phyloP scores from a whole-genome alignment of 1,284 basidiomycete species.

The Fistulinella cinereoalba region DNA sequence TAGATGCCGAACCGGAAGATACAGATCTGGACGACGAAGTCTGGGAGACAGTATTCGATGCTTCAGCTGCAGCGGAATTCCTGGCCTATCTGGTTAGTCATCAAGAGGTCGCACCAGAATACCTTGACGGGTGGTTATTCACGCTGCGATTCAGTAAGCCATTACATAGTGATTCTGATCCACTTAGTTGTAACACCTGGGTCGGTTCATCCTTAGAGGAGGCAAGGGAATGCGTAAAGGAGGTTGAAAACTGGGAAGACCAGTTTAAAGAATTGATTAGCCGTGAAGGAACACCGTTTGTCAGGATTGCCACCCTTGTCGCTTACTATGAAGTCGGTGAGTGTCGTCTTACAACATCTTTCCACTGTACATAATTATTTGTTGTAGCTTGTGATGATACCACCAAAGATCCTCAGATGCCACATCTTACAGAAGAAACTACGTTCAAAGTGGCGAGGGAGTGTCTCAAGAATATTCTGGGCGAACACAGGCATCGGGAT shows the following conservation, averaged over 20 bases:
- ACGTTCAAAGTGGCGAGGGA: slow-evolving; percentile 7
- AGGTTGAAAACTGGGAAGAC: slow-evolving; percentile 8
- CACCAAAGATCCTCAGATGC: neutral
- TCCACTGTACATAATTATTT: neutral
- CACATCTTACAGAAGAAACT: neutral
- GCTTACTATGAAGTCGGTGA: slow-evolving; percentile 28
- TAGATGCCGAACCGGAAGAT: slow-evolving; percentile 6
- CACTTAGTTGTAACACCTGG: neutral
- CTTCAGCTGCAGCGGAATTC: slow-evolving; percentile 14
- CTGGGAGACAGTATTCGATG: slow-evolving; percentile 32
- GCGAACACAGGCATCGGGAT: slow-evolving; percentile 12
- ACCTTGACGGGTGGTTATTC: slow-evolving; percentile 31
- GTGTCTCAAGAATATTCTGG: slow-evolving; percentile 12
- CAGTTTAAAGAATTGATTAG: slow-evolving; percentile 9
- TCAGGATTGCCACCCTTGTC: slow-evolving; percentile 21
- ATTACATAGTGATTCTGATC: neutral
- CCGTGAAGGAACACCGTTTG: slow-evolving; percentile 6
- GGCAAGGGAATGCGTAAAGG: slow-evolving; percentile 21
- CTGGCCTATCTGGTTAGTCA: slow-evolving; percentile 9
- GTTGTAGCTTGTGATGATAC: slow-evolving; percentile 14
- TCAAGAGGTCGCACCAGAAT: slow-evolving; percentile 15
- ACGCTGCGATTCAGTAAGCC: slow-evolving; percentile 27
- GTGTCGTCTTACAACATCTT: neutral
- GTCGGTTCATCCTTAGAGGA: slow-evolving; percentile 12
- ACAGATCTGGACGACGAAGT: slow-evolving; percentile 3